Evolutionary conservation across 2,329 filamentous ascomycete species (phyloP).

Genomic region (Exophiala sp.): DNA sequence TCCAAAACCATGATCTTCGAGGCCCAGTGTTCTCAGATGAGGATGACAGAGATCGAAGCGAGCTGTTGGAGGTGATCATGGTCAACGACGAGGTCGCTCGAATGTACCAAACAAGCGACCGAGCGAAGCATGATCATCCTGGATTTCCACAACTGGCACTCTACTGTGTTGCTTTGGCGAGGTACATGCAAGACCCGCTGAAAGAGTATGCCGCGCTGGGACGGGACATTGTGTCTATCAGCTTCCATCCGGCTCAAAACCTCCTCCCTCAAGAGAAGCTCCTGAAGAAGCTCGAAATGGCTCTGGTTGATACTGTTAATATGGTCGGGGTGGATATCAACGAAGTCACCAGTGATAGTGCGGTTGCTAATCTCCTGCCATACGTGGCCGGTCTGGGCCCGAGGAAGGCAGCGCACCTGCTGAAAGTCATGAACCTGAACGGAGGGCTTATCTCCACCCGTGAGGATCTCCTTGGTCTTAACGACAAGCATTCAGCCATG

Average conservation of each 20-base stretch:
- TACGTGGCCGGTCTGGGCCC: slow-evolving; percentile 89
- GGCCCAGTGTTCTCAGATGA: slow-evolving; percentile 81
- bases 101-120: slow-evolving; percentile 83
- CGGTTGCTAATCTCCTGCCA: slow-evolving; percentile 79
- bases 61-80: slow-evolving; percentile 79
- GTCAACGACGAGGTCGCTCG: slow-evolving; percentile 97
- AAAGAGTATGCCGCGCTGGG: slow-evolving; percentile 94
- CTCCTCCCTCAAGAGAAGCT: slow-evolving; percentile 84
- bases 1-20: slow-evolving; percentile 69
- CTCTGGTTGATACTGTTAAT: slow-evolving; percentile 98
- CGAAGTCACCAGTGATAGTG: slow-evolving; percentile 73
- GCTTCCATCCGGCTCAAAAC: slow-evolving; percentile 85
- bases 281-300: slow-evolving; percentile 79
- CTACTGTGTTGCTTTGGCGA: slow-evolving; percentile 83
- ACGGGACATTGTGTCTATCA: slow-evolving; percentile 76
- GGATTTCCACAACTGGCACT: slow-evolving; percentile 69
- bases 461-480: slow-evolving; percentile 82
- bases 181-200: slow-evolving; percentile 90
- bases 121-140: slow-evolving; percentile 74
- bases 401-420: slow-evolving; percentile 75
- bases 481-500: slow-evolving; percentile 74
- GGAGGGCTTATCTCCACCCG: slow-evolving; percentile 78
- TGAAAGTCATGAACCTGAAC: slow-evolving; percentile 88
- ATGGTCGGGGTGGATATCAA: slow-evolving; percentile 93
- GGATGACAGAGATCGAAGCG: slow-evolving; percentile 66